Conservation (phyloP, 176 grass and related monocot genomes). For the Carex pumila region DNA sequence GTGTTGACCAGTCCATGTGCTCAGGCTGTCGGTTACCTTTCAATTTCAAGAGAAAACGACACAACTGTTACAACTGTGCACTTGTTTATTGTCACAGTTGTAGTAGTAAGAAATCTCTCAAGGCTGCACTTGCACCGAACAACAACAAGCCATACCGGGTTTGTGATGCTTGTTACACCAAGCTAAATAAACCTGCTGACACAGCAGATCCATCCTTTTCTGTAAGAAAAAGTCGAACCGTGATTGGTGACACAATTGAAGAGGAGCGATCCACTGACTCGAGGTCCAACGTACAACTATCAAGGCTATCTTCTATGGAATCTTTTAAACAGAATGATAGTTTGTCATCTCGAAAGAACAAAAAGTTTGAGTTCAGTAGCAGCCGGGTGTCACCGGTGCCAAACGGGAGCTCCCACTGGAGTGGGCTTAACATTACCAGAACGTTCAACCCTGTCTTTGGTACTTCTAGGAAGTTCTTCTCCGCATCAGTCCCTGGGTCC, state of each 20-base stretch:
- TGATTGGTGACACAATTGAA: constrained; percentile 43
- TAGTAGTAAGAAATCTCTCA: constrained; percentile 86
- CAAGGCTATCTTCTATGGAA: constrained; percentile 81
- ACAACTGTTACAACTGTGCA: constrained; percentile 98
- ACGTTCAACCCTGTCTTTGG: constrained; percentile 97
- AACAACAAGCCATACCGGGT: constrained; percentile 93
- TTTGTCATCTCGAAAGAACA: constrained; percentile 78
- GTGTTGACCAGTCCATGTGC: constrained; percentile 96
- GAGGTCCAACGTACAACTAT: constrained; percentile 65
- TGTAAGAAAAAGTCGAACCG: constrained; percentile 38
- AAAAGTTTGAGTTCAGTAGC: constrained; percentile 92
- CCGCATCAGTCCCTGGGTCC: constrained; percentile 94
- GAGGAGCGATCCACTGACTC: constrained; percentile 49
- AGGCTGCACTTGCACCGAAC: constrained; percentile 89
- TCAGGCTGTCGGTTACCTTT: constrained; percentile 91
- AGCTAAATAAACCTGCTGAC: constrained; percentile 63
- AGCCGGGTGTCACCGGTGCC: constrained; percentile 86
- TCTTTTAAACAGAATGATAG: constrained; percentile 62
- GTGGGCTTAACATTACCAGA: constrained; percentile 79
- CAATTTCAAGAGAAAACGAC: constrained; percentile 95
- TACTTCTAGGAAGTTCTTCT: constrained; percentile 94
- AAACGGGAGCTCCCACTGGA: constrained; percentile 75
- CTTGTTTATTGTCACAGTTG: constrained; percentile 94
- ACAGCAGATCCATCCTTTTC: constrained; percentile 44
- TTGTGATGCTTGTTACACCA: constrained; percentile 76